Conservation (phyloP, 176 grass and related monocot genomes). For the Hordeum marinum region DNA sequence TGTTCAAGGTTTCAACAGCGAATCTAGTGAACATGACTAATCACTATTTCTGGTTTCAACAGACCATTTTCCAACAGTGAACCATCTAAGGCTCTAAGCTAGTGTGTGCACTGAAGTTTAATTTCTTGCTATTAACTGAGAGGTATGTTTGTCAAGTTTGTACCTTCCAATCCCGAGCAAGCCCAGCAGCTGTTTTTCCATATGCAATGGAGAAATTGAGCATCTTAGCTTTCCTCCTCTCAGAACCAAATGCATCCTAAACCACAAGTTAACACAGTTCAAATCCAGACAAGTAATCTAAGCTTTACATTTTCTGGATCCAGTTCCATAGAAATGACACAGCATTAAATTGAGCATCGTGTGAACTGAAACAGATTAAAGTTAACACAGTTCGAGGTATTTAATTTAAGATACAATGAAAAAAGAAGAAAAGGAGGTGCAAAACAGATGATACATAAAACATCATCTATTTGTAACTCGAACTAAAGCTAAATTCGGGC, state of each 20-base stretch:
- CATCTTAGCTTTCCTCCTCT: conserved; percentile 98
- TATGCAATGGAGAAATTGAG: conserved; percentile 99
- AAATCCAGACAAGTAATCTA: background rate
- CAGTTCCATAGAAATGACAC: background rate
- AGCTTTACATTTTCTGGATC: background rate
- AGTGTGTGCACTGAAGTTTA: background rate
- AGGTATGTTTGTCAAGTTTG: conserved; percentile 1
- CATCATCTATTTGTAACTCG: background rate
- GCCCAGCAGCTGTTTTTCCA: conserved; percentile 84
- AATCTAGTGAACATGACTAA: conserved; percentile 5
- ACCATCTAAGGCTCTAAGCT: background rate
- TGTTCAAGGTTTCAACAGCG: background rate
- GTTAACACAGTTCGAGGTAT: background rate
- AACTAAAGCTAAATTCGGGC: background rate
- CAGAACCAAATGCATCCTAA: conserved; percentile 94
- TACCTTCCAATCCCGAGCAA: conserved; percentile 99
- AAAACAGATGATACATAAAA: background rate
- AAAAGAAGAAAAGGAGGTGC: background rate
- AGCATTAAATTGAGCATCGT: background rate
- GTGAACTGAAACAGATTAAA: background rate
- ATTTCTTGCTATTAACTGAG: conserved; percentile 16
- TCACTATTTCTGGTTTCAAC: background rate
- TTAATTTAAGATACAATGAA: background rate
- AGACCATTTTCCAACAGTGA: too few species aligned
- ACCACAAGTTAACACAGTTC: conserved; percentile 20